A percentile compares a stretch with the other conserved stretches of the same genome.
Conservation (phyloP, 768 basidiomycete species). For the Trametopsis cervina region DNA sequence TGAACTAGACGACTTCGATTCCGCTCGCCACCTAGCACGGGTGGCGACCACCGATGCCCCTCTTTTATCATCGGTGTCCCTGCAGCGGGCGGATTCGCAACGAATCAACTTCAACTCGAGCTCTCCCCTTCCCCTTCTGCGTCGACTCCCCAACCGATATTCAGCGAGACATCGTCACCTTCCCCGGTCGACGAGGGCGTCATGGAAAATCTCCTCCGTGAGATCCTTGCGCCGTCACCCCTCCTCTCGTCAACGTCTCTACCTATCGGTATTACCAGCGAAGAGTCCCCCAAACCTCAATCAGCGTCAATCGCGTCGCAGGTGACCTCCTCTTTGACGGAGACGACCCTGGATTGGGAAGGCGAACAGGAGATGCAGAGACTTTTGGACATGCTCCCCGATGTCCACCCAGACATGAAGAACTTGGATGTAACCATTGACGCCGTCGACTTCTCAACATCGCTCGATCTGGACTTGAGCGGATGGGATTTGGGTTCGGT, state of each 20-base stretch:
- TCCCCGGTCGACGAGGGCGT: conserved; percentile 45
- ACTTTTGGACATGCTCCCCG: conserved; percentile 47
- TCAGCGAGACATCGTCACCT: conserved; percentile 23
- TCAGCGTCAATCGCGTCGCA: conserved; percentile 13
- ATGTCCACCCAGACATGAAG: conserved; percentile 22
- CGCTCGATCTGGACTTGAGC: conserved; percentile 26
- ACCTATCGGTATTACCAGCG: conserved; percentile 17
- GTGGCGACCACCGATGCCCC: conserved; percentile 71
- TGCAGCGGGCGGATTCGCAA: conserved; percentile 81
- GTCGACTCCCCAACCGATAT: conserved; percentile 14
- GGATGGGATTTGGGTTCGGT: conserved; percentile 17
- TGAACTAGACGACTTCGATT: conserved; percentile 36
- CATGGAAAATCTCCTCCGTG: conserved; percentile 64
- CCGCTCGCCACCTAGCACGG: conserved; percentile 99
- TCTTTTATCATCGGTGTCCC: conserved; percentile 61
- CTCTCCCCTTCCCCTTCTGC: conserved; percentile 31
- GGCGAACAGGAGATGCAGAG: conserved; percentile 56
- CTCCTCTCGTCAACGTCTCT: conserved; percentile 27
- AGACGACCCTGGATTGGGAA: conserved; percentile 22
- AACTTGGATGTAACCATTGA: conserved; percentile 11
- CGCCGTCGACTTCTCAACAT: conserved; percentile 20
- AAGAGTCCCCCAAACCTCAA: conserved; percentile 18
- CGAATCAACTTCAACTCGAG: conserved; percentile 24
- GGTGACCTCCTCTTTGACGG: conserved; percentile 6
- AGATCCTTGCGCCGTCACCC: conserved; percentile 55